Percentiles rank a stretch among this genome's conserved stretches.
Evolutionary conservation across 805 yeast genomes (phyloP).

Genomic region (Candida lessepsii): DNA sequence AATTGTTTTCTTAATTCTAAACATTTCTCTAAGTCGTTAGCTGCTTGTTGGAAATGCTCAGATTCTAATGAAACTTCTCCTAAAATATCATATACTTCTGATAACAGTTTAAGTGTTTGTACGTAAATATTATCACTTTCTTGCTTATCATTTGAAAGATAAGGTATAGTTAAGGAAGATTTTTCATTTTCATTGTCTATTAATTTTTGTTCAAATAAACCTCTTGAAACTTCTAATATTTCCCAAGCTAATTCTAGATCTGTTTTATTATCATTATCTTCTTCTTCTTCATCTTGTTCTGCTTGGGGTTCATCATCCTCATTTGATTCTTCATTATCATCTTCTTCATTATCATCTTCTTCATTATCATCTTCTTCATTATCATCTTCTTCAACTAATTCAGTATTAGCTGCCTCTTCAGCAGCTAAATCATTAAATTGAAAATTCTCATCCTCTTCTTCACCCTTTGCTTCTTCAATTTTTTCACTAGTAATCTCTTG

Average conservation of each 20-base stretch:
- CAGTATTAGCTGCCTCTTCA: constrained; percentile 19
- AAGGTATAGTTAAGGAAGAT: constrained; percentile 25
- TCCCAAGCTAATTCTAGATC: constrained; percentile 92
- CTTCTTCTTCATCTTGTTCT: constrained; percentile 44
- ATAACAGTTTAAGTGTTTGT: constrained; percentile 50
- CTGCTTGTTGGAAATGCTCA: constrained; percentile 81
- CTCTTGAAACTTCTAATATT: constrained; percentile 73
- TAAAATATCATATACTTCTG: constrained; percentile 72
- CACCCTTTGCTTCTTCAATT: constrained; percentile 20
- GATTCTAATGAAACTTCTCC: constrained; percentile 92
- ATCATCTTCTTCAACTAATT: neutral
- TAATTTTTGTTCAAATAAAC: constrained; percentile 52
- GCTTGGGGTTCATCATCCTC: constrained; percentile 16
- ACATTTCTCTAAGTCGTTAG: constrained; percentile 61
- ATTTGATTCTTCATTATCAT: constrained; percentile 16
- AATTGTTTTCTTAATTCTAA: constrained; percentile 53
- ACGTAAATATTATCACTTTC: constrained; percentile 34
- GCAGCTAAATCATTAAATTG: constrained; percentile 26
- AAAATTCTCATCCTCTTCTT: constrained; percentile 19
- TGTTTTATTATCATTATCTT: constrained; percentile 46
- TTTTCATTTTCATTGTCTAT: constrained; percentile 15
- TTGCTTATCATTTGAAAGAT: constrained; percentile 28
- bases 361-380: constrained; percentile 22
- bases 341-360: constrained; percentile 23
- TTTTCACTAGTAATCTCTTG: constrained; percentile 15